Evolutionary conservation across 306 rosid species (phyloP), one percentile per base, ranked within the genome.

Genomic region (Cucumis sativus): DNA sequence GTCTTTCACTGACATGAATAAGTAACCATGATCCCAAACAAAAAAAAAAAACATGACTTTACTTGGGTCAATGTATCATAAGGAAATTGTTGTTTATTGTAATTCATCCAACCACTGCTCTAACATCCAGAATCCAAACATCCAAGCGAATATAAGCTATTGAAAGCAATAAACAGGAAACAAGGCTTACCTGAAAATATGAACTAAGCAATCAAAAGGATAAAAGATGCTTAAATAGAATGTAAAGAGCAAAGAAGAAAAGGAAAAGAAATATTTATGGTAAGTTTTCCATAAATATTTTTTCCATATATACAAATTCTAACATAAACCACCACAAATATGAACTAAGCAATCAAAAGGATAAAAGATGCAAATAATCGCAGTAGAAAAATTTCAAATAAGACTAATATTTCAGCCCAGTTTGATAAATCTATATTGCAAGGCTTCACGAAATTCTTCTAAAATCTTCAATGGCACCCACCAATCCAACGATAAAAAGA

Each of bases 271-370:
- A 23, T 23, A 23, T 23, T 23, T 23, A 23, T 23, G 25, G 25
- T 23, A 23, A 0, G 25, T 23, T 23, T 23, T 23, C 25, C 25
- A 23, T 23, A 23, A 23, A 23, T 23, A 23, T 23, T 23, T 23
- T 23, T 23, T 23, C 25, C 25, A 23, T 1, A 23, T 23, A 23
- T 23, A 23, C 25, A 23, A 23, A 23, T 23, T 23, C 25, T 23
- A 23, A 23, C 25, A 23, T 23, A 30, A 30, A 73, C 17, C 47
- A 73, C 16, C 47, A 52, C 45, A 54, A 5, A 52, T 2, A 28
- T 3, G 77, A 52, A 18, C 62, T 52, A 55, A 54, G 77, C 77
- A 73, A 52, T 73, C 76, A 73, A 72, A 25, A 54, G 30, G 49
- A 73, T 25, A 73, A 73, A 52, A 33, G 49, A 73, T 16, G 6